Percentiles rank a stretch among this genome's conserved stretches.
These are phyloP conservation scores for Blastocystis sp. DNA, from an alignment of 352 stramenopile species.

Conservation along the genomic window DNA sequence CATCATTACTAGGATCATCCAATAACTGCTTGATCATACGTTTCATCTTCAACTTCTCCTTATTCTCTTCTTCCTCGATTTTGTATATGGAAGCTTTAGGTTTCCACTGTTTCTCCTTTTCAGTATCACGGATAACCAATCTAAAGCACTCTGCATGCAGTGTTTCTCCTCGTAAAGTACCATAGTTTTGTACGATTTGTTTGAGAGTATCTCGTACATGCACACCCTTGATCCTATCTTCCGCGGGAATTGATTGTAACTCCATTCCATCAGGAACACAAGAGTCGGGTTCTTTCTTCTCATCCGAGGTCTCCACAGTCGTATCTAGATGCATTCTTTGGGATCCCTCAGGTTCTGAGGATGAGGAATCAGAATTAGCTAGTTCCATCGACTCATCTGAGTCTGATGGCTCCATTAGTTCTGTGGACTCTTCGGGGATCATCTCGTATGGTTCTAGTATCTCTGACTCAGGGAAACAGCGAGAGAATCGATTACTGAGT, in stretches of 20 bases:
- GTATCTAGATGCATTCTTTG: no score
- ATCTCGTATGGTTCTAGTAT: no score
- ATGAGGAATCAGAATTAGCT: no score
- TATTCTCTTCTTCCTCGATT: not conserved
- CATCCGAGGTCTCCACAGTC: no score
- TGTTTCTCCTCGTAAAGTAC: not conserved
- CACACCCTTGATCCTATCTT: not conserved
- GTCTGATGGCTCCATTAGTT: no score
- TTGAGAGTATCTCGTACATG: slow-evolving; percentile 5
- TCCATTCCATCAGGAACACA: not conserved
- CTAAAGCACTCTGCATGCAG: not conserved
- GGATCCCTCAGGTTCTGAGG: no score
- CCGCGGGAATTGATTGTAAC: not conserved
- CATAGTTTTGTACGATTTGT: not conserved
- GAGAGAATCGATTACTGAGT: not conserved
- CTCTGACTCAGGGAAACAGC: no score
- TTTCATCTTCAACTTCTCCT: slow-evolving; percentile 16
- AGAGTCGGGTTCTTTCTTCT: no score
- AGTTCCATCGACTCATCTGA: no score
- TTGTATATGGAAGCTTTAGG: not conserved
- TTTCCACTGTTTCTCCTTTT: slow-evolving; percentile 1
- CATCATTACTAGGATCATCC: slow-evolving; percentile 17
- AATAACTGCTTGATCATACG: slow-evolving; percentile 40
- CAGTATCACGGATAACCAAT: slow-evolving; percentile 11
- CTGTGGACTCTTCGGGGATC: no score